Evolutionary conservation across 306 rosid genomes (phyloP), one percentile per base, ranked within the genome.

Genomic region (Elaeagnus macrophylla): DNA sequence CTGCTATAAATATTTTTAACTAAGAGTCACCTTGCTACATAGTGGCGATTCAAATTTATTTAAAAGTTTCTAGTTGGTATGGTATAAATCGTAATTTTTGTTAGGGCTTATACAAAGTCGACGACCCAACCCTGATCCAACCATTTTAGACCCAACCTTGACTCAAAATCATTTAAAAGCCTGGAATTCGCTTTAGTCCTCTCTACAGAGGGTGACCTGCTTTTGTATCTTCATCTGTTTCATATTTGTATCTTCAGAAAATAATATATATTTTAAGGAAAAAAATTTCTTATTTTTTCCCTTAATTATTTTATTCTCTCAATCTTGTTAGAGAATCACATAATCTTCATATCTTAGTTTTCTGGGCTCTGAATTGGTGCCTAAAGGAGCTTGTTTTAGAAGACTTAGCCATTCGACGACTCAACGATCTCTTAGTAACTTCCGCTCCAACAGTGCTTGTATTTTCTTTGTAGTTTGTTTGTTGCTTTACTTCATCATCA

Each of bases 381-480:
- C 13, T 40, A 25, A 32, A 36, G 57, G 16, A 14, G 72, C 65
- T 64, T 72, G 69, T 65, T 14, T 39, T 7, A 54, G 32, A 25
- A 25, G 32, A 25, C 32, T 5, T 25, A 5, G 66, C 43, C 60
- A 61, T 76, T 67, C 55, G 25, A 52, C 58, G 59, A 71, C 84
- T 73, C 39, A 60, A 70, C 81, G 80, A 82, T 86, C 85, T 75
- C 84, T 54, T 57, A 54, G 84, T 72, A 75, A 75, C 65, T 67
- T 69, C 66, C 63, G 36, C 50, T 68, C 59, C 49, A 53, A 37
- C 54, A 53, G 65, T 62, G 41, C 65, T 8, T 40, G 12, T 45
- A 2, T 14, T 45, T 62, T 53, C 42, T 13, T 20, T 41, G 32
- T 66, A 50, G 41, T 12, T 60, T 66, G 50, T 73, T 56, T 19